A percentile compares a stretch with the other conserved stretches of the same genome.
Conservation (phyloP, 306 rosid species). For the Vigna hirtella region DNA sequence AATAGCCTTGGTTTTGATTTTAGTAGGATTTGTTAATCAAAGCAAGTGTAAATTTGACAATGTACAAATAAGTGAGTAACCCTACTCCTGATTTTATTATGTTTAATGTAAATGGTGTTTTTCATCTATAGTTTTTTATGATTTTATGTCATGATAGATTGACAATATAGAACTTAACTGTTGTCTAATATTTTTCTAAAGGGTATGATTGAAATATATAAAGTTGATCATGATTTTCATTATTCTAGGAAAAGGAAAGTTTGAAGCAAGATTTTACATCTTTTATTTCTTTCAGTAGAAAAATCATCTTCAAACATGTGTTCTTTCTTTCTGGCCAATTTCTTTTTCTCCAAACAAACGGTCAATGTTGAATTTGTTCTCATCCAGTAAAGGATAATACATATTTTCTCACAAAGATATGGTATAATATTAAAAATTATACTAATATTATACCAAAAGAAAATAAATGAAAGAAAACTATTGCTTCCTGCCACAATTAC, state of each 20-base stretch:
- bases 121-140: not conserved
- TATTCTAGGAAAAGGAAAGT: not conserved
- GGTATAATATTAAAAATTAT: no score
- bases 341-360: no score
- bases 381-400: no score
- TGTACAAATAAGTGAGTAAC: conserved; percentile 1
- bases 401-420: no score
- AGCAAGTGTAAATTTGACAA: conserved; percentile 25
- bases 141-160: not conserved
- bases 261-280: not conserved
- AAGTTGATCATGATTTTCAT: not conserved
- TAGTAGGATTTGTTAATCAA: not conserved
- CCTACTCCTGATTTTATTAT: not conserved
- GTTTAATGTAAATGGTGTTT: not conserved
- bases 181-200: not conserved
- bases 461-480: no score
- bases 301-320: no score
- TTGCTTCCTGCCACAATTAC: no score
- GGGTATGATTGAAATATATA: not conserved
- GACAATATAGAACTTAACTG: not conserved
- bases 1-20: not conserved
- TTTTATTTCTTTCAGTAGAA: no score
- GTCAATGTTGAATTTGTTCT: no score
- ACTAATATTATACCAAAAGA: no score
- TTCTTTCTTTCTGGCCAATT: not conserved